Evolutionary conservation across 108 stramenopile species (phyloP), one percentile per base, ranked within the genome.

Genomic region (Fistulifera solaris): DNA sequence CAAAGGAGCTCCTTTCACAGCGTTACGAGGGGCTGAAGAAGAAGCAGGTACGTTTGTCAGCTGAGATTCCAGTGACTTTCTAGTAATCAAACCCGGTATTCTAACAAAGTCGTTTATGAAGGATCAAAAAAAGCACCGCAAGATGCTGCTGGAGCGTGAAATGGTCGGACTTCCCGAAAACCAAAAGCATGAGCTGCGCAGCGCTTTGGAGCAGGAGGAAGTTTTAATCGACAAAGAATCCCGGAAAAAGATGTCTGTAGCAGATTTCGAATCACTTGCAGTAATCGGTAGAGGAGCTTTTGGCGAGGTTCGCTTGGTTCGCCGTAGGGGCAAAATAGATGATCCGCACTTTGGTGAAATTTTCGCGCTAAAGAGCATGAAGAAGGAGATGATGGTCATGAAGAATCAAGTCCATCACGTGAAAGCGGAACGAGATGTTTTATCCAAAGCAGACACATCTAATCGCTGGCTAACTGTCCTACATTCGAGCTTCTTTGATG

Each of bases 341-440:
- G 76, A 70, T 48, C 52, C 70, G 52, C 27, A 62, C 57, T 26
- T 60, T 56, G 54, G 78, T 45, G 44, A 92, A 61, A 82, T 99
- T 16, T 98, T 81, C 59, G 99, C 99, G 0, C 66, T 99, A 41
- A 99, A 99, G 68, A 86, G 80, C 54, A 99, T 99, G 99, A 94
- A 98, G 65, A 99, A 99, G 73, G 95, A 98, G 62, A 94, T 94
- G 87, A 99, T 99, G 98, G 93, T 99, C 27, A 38, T 96, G 67
- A 99, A 99, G 73, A 99, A 99, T 68, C 99, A 99, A 61, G 97
- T 99, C 17, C 89, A 87, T 28, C 97, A 99, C 71, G 93, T 99
- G 10, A 79, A 88, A 19, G 97, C 98, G 0, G 98, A 99, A 67
- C 69, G 97, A 16, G 96, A 98, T 58, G 94, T 94, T 21, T 64